A percentile compares a stretch with the other conserved stretches of the same genome.
phyloP scores from a whole-genome alignment of 2,329 filamentous ascomycete species.

The Penicillium janthinellum region DNA sequence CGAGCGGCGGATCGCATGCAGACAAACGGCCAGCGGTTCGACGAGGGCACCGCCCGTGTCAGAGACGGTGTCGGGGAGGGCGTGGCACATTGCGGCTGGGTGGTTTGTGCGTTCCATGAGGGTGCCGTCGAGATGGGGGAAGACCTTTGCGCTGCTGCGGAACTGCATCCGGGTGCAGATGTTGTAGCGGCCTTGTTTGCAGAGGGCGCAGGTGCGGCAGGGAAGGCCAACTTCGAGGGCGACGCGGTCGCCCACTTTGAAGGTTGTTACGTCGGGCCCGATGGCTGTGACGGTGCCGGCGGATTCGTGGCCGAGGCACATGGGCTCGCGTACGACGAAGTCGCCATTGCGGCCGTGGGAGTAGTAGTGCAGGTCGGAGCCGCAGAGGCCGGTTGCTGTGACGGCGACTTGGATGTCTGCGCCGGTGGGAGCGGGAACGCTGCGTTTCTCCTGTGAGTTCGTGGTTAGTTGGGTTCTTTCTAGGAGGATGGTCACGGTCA shows the following conservation, averaged over 20 bases:
- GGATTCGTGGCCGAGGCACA: constrained; percentile 78
- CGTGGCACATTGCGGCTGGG: constrained; percentile 62
- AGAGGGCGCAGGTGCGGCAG: constrained; percentile 66
- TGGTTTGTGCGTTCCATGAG: constrained; percentile 65
- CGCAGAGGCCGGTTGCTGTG: constrained; percentile 69
- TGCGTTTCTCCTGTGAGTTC: constrained; percentile 55
- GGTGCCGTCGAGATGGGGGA: constrained; percentile 66
- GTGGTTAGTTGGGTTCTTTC: constrained; percentile 11
- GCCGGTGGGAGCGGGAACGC: constrained; percentile 48
- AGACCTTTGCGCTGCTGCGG: constrained; percentile 60
- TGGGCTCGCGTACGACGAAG: constrained; percentile 78
- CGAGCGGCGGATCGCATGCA: constrained; percentile 61
- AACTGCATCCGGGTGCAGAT: constrained; percentile 63
- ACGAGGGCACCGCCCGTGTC: constrained; percentile 61
- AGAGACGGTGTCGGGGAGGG: constrained; percentile 55
- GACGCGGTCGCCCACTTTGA: constrained; percentile 76
- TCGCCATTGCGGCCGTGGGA: constrained; percentile 82
- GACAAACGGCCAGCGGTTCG: constrained; percentile 62
- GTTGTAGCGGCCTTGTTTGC: constrained; percentile 61
- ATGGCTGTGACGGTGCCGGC: constrained; percentile 75
- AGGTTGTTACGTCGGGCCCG: constrained; percentile 62
- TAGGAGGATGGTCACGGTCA: neutral
- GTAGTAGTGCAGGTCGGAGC: constrained; percentile 82
- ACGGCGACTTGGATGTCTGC: constrained; percentile 66
- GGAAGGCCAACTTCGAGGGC: constrained; percentile 91